Evolutionary conservation across 495 filamentous ascomycete genomes (phyloP).

Genomic region (Hyaloscypha variabilis): DNA sequence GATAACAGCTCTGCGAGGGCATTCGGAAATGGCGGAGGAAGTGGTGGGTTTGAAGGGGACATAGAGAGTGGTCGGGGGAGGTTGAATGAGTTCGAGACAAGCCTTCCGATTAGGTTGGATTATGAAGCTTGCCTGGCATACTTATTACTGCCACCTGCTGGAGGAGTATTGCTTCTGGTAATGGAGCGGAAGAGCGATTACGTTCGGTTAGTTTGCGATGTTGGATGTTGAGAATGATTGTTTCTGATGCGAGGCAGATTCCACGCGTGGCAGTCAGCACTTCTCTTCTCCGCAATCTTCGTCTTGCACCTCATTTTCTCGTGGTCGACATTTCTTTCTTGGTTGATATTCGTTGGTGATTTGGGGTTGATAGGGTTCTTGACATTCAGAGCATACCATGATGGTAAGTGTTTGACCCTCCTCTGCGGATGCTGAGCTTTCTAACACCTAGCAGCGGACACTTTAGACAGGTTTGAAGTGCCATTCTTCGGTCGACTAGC

Average conservation of each 20-base stretch:
- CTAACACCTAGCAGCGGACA: slow-evolving; percentile 63
- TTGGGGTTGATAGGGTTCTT: slow-evolving; percentile 76
- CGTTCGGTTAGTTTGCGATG: slow-evolving; percentile 67
- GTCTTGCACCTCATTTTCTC: slow-evolving; percentile 83
- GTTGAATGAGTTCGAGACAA: slow-evolving; percentile 69
- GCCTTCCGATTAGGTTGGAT: slow-evolving; percentile 67
- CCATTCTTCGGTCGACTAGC: slow-evolving; percentile 84
- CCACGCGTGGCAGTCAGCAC: slow-evolving; percentile 92
- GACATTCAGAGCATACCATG: slow-evolving; percentile 76
- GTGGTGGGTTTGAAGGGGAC: slow-evolving; percentile 36
- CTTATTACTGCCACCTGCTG: slow-evolving; percentile 81
- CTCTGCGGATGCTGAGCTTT: background rate
- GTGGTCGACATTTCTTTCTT: slow-evolving; percentile 82
- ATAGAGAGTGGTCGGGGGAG: slow-evolving; percentile 25
- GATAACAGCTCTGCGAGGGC: slow-evolving; percentile 15
- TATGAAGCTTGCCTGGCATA: slow-evolving; percentile 93
- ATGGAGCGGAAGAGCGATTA: slow-evolving; percentile 95
- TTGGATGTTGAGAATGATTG: slow-evolving; percentile 2
- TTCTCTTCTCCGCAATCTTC: slow-evolving; percentile 85
- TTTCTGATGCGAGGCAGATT: slow-evolving; percentile 61
- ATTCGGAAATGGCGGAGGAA: slow-evolving; percentile 40
- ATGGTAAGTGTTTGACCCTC: slow-evolving; percentile 55
- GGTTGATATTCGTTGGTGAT: slow-evolving; percentile 78
- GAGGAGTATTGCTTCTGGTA: slow-evolving; percentile 81
- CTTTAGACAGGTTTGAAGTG: slow-evolving; percentile 80